A percentile compares a stretch with the other conserved stretches of the same genome.
Evolutionary conservation across 768 basidiomycete genomes (phyloP).

Genomic region (Pleurotus salmoneostramineus): DNA sequence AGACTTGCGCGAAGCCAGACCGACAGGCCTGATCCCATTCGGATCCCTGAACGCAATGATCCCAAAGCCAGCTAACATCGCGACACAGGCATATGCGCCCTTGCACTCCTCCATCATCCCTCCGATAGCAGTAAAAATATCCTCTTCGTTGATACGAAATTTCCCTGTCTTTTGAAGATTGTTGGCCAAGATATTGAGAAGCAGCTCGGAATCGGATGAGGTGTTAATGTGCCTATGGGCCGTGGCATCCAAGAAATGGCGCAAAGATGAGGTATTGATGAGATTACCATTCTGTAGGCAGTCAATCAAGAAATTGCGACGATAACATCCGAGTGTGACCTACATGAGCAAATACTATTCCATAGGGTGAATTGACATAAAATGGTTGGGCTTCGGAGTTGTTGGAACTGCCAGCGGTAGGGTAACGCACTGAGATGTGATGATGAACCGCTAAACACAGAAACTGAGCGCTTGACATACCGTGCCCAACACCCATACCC

Average conservation of each 20-base stretch:
- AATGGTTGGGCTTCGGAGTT: slow-evolving; percentile 98
- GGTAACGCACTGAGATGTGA: slow-evolving; percentile 75
- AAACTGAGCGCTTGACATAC: slow-evolving; percentile 36
- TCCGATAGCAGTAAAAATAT: slow-evolving; percentile 93
- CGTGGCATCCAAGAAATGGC: slow-evolving; percentile 91
- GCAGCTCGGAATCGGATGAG: slow-evolving; percentile 93
- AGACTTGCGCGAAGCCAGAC: slow-evolving; percentile 69
- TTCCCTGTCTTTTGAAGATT: slow-evolving; percentile 98
- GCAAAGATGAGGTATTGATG: slow-evolving; percentile 84
- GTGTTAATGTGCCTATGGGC: slow-evolving; percentile 99
- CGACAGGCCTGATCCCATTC: slow-evolving; percentile 93
- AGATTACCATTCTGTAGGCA: slow-evolving; percentile 88
- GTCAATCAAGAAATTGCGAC: neutral
- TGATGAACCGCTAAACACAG: slow-evolving; percentile 9
- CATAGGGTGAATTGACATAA: slow-evolving; percentile 99
- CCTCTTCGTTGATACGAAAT: slow-evolving; percentile 98
- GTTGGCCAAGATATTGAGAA: slow-evolving; percentile 96
- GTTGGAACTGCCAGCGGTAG: slow-evolving; percentile 95
- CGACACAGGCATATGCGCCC: slow-evolving; percentile 95
- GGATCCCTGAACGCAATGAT: slow-evolving; percentile 98
- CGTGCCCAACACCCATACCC: slow-evolving; percentile 97
- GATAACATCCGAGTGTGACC: slow-evolving; percentile 19
- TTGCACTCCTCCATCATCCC: slow-evolving; percentile 85
- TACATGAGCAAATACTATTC: slow-evolving; percentile 97
- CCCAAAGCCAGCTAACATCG: slow-evolving; percentile 99